A percentile compares a stretch with the other conserved stretches of the same genome.
Evolutionary conservation across 2,329 filamentous ascomycete species (phyloP).

Genomic region (Xylariales sp.): DNA sequence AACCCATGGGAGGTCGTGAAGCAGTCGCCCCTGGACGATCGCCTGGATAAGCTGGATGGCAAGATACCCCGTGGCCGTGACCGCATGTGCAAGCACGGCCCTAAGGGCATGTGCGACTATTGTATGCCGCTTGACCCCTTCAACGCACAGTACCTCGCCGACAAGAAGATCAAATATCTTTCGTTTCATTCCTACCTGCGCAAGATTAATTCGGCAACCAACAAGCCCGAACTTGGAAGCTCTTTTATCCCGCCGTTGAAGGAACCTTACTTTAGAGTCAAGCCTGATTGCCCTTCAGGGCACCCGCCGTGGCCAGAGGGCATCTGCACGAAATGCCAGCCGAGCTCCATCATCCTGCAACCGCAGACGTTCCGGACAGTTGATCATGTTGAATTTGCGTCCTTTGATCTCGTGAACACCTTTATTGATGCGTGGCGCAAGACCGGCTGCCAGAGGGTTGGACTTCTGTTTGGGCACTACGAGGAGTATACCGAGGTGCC

Average conservation of each 20-base stretch:
- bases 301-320: slow-evolving; percentile 93
- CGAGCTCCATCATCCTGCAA: slow-evolving; percentile 91
- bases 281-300: slow-evolving; percentile 83
- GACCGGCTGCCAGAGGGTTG: slow-evolving; percentile 78
- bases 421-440: slow-evolving; percentile 89
- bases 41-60: slow-evolving; percentile 80
- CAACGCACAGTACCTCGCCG: slow-evolving; percentile 78
- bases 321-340: slow-evolving; percentile 97
- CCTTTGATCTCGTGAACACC: slow-evolving; percentile 78
- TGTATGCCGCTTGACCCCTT: slow-evolving; percentile 97
- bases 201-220: slow-evolving; percentile 94
- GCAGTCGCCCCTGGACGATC: slow-evolving; percentile 84
- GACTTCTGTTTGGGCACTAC: slow-evolving; percentile 88
- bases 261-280: slow-evolving; percentile 90
- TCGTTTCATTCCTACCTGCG: slow-evolving; percentile 93
- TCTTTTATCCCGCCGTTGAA: slow-evolving; percentile 94
- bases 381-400: slow-evolving; percentile 94
- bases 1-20: slow-evolving; percentile 91
- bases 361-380: slow-evolving; percentile 95
- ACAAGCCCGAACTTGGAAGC: slow-evolving; percentile 88
- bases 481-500: slow-evolving; percentile 90
- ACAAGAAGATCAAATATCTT: slow-evolving; percentile 98
- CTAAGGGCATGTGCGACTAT: slow-evolving; percentile 99
- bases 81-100: slow-evolving; percentile 82
- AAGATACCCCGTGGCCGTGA: slow-evolving; percentile 38